Evolutionary conservation across 2,329 filamentous ascomycete genomes (phyloP), one percentile per base, ranked within the genome.

Genomic region (Pseudonectria buxi): DNA sequence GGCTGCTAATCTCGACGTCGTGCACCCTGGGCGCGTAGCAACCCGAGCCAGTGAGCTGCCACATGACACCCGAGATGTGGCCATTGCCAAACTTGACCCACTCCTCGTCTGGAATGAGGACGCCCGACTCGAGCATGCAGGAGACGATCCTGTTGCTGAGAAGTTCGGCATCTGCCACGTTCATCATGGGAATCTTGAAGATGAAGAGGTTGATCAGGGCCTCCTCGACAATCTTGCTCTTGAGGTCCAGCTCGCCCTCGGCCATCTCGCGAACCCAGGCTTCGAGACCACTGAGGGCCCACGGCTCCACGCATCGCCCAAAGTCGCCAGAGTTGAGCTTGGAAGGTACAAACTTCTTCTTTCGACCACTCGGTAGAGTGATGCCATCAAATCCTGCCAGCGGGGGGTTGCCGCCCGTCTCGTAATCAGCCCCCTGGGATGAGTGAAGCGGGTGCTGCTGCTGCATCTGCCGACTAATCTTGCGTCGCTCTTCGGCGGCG

Each of bases 111-210:
- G 82, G 81, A 5, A 94, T 69, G 24, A 98, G 66, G 10, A 87
- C 86, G 26, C 81, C 82, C 7, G 82, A 78, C 15, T 76, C 72
- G 46, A 90, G 76, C 86, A 98, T 92, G 30, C 81, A 76, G 36
- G 78, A 70, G 3, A 94, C 80, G 1, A 95, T 85, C 27, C 78
- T 78, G 39, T 77, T 75, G 43, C 86, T 86, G 33, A 98, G 69
- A 1, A 81, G 83, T 58, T 98, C 92, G 1, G 92, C 92, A 67
- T 98, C 94, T 6, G 90, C 89, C 28, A 92, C 90, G 51, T 98
- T 96, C 87, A 98, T 95, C 1, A 88, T 98, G 1, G 92, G 89
- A 1, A 98, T 88, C 61, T 95, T 96, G 62, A 86, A 77, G 2
- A 86, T 94, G 58, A 98, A 96, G 6, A 98, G 69, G 22, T 81